Percentiles rank a stretch among this genome's conserved stretches.
Evolutionary conservation across 345 rosid species (phyloP).

Genomic region (Pelargonium nanum): DNA sequence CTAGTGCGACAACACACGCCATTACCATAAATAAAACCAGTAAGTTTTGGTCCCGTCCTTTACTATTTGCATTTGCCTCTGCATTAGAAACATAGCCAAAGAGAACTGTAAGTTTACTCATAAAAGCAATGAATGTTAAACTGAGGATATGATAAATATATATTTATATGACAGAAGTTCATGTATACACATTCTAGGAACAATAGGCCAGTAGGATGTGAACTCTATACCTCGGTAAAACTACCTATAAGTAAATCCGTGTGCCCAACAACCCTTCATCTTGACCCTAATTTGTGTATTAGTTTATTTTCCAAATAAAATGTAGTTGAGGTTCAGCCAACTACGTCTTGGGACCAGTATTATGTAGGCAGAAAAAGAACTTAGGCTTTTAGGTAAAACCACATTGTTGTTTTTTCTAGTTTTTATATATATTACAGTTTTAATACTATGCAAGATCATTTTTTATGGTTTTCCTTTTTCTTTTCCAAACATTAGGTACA

Average conservation of each 20-base stretch:
- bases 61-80: constrained; percentile 37
- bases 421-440: background rate
- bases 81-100: constrained; percentile 1
- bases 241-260: no score
- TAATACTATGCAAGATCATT: background rate
- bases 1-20: constrained; percentile 42
- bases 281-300: no score
- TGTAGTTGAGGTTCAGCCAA: no score
- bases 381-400: background rate
- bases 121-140: background rate
- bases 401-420: background rate
- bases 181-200: no score
- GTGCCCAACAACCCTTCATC: no score
- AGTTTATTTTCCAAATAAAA: no score
- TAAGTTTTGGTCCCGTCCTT: constrained; percentile 39
- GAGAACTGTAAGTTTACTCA: background rate
- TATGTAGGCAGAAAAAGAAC: background rate
- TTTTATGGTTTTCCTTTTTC: background rate
- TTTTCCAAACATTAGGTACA: no score
- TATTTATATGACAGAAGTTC: background rate
- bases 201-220: no score
- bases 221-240: no score
- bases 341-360: no score
- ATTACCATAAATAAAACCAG: constrained; percentile 36
- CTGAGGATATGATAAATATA: background rate